Conservation (phyloP, 352 stramenopile genomes). For the Elongisporangium undulatum region DNA sequence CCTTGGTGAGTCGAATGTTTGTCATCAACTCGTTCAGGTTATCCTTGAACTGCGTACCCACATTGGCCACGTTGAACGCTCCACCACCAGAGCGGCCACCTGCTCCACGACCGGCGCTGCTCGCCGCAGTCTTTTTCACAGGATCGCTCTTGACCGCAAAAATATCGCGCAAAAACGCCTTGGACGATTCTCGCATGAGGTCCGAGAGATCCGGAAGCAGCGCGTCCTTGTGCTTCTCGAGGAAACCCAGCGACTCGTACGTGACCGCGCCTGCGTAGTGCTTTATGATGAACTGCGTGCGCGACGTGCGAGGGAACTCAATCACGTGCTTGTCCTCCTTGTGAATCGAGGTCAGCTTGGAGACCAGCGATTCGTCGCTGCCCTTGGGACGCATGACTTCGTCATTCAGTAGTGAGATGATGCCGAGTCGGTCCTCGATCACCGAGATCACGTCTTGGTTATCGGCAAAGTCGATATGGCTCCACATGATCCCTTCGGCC, state of each 20-base stretch:
- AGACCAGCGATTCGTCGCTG: constrained; percentile 79
- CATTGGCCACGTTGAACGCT: constrained; percentile 53
- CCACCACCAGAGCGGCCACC: constrained; percentile 35
- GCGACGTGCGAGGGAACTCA: constrained; percentile 71
- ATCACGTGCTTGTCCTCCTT: constrained; percentile 77
- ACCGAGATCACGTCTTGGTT: constrained; percentile 87
- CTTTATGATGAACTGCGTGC: constrained; percentile 89
- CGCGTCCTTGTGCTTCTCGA: constrained; percentile 95
- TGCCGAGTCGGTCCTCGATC: constrained; percentile 84
- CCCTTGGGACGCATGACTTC: constrained; percentile 85
- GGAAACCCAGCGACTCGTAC: constrained; percentile 91
- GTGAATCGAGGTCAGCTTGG: constrained; percentile 71
- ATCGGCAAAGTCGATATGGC: constrained; percentile 90
- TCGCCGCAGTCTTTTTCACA: constrained; percentile 17
- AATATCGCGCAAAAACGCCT: constrained; percentile 46
- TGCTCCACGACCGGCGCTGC: constrained; percentile 1
- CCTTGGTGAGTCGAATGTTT: constrained; percentile 92
- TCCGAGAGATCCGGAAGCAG: constrained; percentile 92
- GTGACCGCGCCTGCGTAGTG: constrained; percentile 93
- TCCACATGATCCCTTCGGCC: constrained; percentile 91
- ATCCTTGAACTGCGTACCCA: constrained; percentile 84
- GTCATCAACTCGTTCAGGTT: constrained; percentile 92
- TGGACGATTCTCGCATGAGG: constrained; percentile 66
- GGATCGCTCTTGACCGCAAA: constrained; percentile 38
- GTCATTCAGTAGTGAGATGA: constrained; percentile 89